These are phyloP conservation scores for Blastomyces percursus DNA, from an alignment of 2,329 filamentous ascomycete genomes.

Conservation along the genomic window DNA sequence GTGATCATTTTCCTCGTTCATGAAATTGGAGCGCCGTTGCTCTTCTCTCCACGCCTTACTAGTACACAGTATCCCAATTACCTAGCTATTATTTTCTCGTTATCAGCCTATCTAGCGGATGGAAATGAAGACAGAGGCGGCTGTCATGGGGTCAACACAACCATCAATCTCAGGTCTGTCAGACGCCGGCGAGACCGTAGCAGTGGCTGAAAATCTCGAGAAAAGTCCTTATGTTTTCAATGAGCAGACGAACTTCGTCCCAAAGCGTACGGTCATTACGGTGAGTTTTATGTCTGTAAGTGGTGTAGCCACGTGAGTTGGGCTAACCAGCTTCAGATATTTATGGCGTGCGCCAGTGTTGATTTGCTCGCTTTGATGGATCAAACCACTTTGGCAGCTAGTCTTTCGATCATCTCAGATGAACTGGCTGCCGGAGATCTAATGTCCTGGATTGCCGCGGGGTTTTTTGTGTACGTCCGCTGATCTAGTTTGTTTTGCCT, in stretches of 20 bases:
- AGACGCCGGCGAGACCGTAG: constrained; percentile 12
- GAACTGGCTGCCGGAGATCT: constrained; percentile 41
- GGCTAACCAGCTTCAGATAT: constrained; percentile 35
- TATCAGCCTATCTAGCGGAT: neutral
- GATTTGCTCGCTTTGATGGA: constrained; percentile 48
- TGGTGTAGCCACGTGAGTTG: neutral
- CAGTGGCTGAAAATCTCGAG: neutral
- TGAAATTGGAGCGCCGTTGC: neutral
- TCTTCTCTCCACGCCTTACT: neutral
- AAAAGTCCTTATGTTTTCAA: constrained; percentile 34
- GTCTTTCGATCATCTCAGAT: constrained; percentile 45
- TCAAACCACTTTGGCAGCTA: constrained; percentile 47
- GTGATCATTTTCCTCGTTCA: neutral
- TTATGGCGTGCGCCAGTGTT: constrained; percentile 46
- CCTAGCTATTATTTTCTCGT: neutral
- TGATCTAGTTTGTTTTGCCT: neutral
- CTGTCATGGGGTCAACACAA: neutral
- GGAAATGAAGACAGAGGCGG: neutral
- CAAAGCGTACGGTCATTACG: constrained; percentile 42
- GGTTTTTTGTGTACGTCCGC: constrained; percentile 50
- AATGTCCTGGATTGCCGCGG: constrained; percentile 45
- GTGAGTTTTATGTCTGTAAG: constrained; percentile 22
- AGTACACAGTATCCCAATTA: neutral
- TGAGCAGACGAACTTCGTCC: constrained; percentile 48
- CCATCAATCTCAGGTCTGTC: neutral